Conservation (phyloP, 768 basidiomycete species). For the Omphalotus guepiniiformis region DNA sequence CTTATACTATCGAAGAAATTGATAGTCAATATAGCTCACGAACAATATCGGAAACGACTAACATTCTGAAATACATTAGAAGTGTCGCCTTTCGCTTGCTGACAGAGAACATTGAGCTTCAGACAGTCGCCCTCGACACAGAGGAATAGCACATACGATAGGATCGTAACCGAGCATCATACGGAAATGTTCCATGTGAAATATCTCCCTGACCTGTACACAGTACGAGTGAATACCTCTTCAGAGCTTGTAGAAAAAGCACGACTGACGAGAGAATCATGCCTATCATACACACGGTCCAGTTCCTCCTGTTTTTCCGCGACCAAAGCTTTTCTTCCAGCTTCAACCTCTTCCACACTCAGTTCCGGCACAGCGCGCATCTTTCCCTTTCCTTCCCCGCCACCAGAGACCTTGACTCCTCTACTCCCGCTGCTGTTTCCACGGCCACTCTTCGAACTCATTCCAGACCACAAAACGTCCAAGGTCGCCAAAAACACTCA, state of each 20-base stretch:
- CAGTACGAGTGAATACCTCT: background rate
- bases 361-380: background rate
- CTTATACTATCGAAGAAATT: slow-evolving; percentile 53
- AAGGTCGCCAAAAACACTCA: background rate
- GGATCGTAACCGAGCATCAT: slow-evolving; percentile 78
- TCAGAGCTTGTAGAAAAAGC: slow-evolving; percentile 4
- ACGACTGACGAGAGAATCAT: slow-evolving; percentile 69
- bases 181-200: slow-evolving; percentile 82
- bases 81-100: slow-evolving; percentile 73
- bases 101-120: slow-evolving; percentile 4
- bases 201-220: slow-evolving; percentile 76
- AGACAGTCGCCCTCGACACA: background rate
- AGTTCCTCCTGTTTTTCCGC: slow-evolving; percentile 55
- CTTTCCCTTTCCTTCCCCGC: background rate
- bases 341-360: background rate
- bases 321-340: slow-evolving; percentile 45
- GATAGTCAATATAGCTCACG: slow-evolving; percentile 5
- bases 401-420: background rate
- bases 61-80: slow-evolving; percentile 74
- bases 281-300: slow-evolving; percentile 53
- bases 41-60: slow-evolving; percentile 20
- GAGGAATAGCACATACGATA: slow-evolving; percentile 37
- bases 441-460: background rate
- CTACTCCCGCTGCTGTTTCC: background rate
- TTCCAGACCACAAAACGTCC: background rate